Conservation (phyloP, 2,329 filamentous ascomycete genomes). For the Aspergillus ustus region DNA sequence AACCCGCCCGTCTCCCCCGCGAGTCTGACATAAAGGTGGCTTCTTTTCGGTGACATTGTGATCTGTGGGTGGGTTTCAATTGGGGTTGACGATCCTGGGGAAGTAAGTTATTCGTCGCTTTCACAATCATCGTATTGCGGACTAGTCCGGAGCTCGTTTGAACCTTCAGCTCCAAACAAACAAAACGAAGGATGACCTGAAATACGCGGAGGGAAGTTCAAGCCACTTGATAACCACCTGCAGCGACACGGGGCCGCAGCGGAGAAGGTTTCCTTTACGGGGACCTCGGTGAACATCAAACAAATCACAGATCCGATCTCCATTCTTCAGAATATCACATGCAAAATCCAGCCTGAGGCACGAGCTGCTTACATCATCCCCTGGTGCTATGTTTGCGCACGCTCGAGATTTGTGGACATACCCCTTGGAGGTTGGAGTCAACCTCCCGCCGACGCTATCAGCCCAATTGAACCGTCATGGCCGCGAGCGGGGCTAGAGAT, state of each 20-base stretch:
- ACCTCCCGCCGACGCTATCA: neutral
- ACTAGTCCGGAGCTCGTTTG: neutral
- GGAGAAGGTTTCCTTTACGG: neutral
- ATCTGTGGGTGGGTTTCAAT: neutral
- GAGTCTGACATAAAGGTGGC: conserved; percentile 2
- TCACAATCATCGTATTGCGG: neutral
- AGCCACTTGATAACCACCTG: neutral
- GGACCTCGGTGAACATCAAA: neutral
- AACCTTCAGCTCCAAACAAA: neutral
- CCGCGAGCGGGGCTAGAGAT: conserved; percentile 12
- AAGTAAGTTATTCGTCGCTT: neutral
- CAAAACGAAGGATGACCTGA: neutral
- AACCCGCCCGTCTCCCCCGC: neutral
- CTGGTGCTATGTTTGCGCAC: neutral
- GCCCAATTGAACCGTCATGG: conserved; percentile 21
- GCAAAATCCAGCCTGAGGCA: conserved; percentile 4
- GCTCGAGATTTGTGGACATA: neutral
- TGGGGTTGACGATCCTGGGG: neutral
- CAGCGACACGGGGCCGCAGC: neutral
- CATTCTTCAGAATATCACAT: neutral
- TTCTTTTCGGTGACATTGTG: neutral
- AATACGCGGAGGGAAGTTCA: no score
- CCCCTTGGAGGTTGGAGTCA: neutral
- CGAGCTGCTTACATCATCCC: conserved; percentile 11
- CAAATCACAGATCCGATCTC: neutral